phyloP scores from a whole-genome alignment of 2,329 filamentous ascomycete genomes.

The Fusarium solani-melongenae region DNA sequence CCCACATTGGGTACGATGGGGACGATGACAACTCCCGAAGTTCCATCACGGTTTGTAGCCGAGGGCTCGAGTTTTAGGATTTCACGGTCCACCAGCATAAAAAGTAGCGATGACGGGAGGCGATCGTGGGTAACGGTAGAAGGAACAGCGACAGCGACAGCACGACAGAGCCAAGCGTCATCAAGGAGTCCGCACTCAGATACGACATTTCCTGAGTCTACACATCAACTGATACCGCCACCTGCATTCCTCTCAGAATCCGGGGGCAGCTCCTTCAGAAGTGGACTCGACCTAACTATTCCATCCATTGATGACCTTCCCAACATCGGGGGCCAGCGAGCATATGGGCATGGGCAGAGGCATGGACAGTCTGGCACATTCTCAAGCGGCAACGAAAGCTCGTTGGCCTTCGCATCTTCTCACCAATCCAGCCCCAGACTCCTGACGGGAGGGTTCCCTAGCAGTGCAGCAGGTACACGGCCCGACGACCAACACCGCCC shows the following conservation, averaged over 20 bases:
- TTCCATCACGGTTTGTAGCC: constrained; percentile 40
- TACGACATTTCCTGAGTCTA: constrained; percentile 44
- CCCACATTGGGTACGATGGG: constrained; percentile 43
- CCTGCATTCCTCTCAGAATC: constrained; percentile 43
- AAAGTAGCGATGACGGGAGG: constrained; percentile 41
- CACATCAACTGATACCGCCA: constrained; percentile 47
- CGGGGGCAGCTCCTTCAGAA: constrained; percentile 41
- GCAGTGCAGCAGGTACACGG: constrained; percentile 8
- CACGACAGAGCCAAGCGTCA: constrained; percentile 41
- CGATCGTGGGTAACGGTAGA: constrained; percentile 52
- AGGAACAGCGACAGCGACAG: constrained; percentile 35
- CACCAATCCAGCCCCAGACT: constrained; percentile 42
- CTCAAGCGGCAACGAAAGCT: constrained; percentile 49
- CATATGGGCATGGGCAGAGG: not conserved
- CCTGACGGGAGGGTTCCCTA: constrained; percentile 21
- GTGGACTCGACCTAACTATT: constrained; percentile 43
- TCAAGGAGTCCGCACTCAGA: constrained; percentile 40
- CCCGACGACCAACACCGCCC: not conserved
- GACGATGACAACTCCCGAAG: constrained; percentile 31
- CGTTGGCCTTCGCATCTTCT: constrained; percentile 47
- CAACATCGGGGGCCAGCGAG: constrained; percentile 33
- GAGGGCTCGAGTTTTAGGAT: constrained; percentile 38
- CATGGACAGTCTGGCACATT: constrained; percentile 26
- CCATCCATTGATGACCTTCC: constrained; percentile 44
- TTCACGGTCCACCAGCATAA: constrained; percentile 32